These are phyloP conservation scores for Chrysanthemum seticuspe DNA, from an alignment of 129 eudicot genomes.

Conservation along the genomic window DNA sequence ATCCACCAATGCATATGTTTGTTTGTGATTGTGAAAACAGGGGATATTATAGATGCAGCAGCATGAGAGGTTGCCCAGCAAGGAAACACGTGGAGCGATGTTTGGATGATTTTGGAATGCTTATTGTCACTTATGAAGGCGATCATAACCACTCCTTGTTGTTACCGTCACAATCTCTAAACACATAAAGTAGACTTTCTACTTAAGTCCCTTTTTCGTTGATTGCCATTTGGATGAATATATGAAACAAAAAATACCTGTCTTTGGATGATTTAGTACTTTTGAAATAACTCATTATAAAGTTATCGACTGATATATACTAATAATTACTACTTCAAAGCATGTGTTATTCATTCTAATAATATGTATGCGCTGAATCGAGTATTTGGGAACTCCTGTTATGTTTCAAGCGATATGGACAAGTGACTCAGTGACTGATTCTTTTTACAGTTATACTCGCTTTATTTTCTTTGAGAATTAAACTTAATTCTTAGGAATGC, in stretches of 20 bases:
- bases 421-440: too few relatives aligned
- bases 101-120: slow-evolving; percentile 78
- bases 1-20: neutral
- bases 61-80: slow-evolving; percentile 89
- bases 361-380: neutral
- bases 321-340: neutral
- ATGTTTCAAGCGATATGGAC: too few relatives aligned
- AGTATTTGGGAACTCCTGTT: neutral
- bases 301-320: neutral
- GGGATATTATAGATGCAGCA: slow-evolving; percentile 90
- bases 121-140: slow-evolving; percentile 83
- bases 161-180: slow-evolving; percentile 58
- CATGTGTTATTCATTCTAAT: neutral
- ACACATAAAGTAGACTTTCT: slow-evolving; percentile 30
- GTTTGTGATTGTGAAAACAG: slow-evolving; percentile 35
- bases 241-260: neutral
- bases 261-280: neutral
- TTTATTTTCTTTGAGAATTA: too few relatives aligned
- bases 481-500: too few relatives aligned
- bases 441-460: too few relatives aligned
- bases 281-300: slow-evolving; percentile 3
- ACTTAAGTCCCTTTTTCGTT: neutral
- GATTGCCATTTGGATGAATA: slow-evolving; percentile 6
- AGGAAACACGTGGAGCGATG: slow-evolving; percentile 90
- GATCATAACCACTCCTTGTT: slow-evolving; percentile 75